A percentile compares a stretch with the other conserved stretches of the same genome.
Conservation (phyloP, 495 filamentous ascomycete genomes). For the Penicillium taxi region DNA sequence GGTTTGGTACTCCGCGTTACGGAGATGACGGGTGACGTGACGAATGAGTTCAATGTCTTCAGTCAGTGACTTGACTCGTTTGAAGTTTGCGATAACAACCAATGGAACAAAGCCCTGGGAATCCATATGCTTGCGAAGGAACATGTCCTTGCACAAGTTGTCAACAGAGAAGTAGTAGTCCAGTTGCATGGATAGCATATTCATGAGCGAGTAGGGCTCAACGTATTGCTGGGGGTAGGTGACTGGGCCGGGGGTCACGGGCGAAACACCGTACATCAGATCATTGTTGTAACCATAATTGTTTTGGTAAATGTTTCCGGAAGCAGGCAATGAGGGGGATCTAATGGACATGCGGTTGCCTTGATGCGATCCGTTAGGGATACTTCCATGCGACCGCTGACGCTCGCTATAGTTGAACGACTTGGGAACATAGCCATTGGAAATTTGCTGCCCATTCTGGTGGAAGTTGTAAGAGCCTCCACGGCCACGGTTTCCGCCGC, state of each 20-base stretch:
- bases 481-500: conserved; percentile 48
- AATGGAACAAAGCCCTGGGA: conserved; percentile 85
- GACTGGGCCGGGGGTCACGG: conserved; percentile 50
- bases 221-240: conserved; percentile 51
- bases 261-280: conserved; percentile 46
- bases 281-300: no score
- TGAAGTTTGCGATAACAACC: conserved; percentile 69
- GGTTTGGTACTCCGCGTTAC: conserved; percentile 58
- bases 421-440: conserved; percentile 31
- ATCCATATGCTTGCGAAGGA: conserved; percentile 86
- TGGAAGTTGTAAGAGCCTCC: conserved; percentile 36
- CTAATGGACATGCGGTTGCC: conserved; percentile 36
- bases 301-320: conserved; percentile 30
- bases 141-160: conserved; percentile 92
- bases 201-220: conserved; percentile 48
- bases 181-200: conserved; percentile 62
- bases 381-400: conserved; percentile 30
- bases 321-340: conserved; percentile 44
- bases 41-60: conserved; percentile 66
- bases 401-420: conserved; percentile 35
- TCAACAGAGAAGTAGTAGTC: conserved; percentile 92
- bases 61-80: conserved; percentile 69
- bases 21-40: conserved; percentile 61
- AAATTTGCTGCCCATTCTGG: conserved; percentile 42
- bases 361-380: conserved; percentile 30